Conservation (phyloP, 75 land plant species). For the Cryptomeria japonica region DNA sequence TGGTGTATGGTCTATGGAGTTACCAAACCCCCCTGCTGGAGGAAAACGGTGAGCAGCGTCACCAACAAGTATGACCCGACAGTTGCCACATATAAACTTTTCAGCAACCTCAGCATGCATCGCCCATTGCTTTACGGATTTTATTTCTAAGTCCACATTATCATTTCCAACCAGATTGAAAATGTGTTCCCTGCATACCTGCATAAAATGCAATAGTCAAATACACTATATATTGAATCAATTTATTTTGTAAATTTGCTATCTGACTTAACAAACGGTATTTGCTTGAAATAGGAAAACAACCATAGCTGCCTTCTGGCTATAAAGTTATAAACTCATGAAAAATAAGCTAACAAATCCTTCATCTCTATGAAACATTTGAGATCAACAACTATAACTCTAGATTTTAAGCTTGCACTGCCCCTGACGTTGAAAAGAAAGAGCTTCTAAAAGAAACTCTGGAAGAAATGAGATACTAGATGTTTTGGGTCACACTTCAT, state of each 20-base stretch:
- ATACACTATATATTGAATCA: not conserved
- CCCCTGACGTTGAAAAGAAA: no score
- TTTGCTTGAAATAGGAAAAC: not conserved
- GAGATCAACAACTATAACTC: not conserved
- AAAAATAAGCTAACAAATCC: not conserved
- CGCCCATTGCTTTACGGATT: conserved; percentile 84
- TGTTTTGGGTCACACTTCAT: not conserved
- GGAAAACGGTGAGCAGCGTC: conserved; percentile 98
- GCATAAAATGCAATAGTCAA: conserved; percentile 18
- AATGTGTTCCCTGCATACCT: conserved; percentile 77
- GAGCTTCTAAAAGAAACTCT: no score
- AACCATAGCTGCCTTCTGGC: not conserved
- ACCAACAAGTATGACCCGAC: conserved; percentile 80
- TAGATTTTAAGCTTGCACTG: not conserved
- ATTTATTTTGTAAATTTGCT: conserved; percentile 5
- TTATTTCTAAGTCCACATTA: conserved; percentile 49
- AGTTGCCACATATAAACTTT: conserved; percentile 41
- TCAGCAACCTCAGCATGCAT: conserved; percentile 99
- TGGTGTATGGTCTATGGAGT: not conserved
- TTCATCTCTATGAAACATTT: not conserved
- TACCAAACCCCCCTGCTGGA: conserved; percentile 99
- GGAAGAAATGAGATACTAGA: not conserved
- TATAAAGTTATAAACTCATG: not conserved
- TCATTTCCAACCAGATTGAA: conserved; percentile 54
- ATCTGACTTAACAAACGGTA: not conserved